Conservation (phyloP, 257 asterid species). For the Rauvolfia tetraphylla region DNA sequence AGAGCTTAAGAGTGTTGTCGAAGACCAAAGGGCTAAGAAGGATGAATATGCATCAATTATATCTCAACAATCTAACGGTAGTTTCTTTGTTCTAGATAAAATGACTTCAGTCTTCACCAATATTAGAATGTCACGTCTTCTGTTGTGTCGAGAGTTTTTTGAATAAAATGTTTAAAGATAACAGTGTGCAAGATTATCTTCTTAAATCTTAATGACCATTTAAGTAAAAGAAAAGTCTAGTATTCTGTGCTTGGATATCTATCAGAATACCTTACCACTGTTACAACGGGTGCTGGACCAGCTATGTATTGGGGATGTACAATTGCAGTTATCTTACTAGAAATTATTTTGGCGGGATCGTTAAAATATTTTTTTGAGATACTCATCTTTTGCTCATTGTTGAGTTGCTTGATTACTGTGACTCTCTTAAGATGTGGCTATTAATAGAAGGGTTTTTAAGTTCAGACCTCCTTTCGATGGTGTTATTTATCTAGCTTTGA, state of each 20-base stretch:
- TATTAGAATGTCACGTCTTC: neutral
- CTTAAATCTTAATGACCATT: neutral
- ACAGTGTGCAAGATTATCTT: neutral
- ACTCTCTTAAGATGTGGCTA: neutral
- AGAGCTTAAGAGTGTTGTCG: constrained; percentile 54
- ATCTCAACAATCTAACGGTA: constrained; percentile 81
- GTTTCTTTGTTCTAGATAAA: constrained; percentile 13
- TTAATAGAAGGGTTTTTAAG: neutral
- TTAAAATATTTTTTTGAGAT: neutral
- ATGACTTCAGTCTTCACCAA: constrained; percentile 12
- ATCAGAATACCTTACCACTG: neutral
- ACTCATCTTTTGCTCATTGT: neutral
- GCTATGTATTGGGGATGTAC: neutral
- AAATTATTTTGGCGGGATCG: neutral
- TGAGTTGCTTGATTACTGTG: neutral
- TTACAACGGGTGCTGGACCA: neutral
- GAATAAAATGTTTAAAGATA: neutral
- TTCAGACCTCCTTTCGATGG: neutral
- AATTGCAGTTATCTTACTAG: neutral
- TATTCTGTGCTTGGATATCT: neutral
- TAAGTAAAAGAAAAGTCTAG: neutral
- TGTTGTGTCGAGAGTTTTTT: neutral
- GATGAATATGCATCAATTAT: constrained; percentile 73
- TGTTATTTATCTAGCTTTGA: neutral
- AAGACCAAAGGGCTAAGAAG: constrained; percentile 61